These are phyloP conservation scores for Dictyostelium purpureum DNA, from an alignment of 78 protist species.

Conservation along the genomic window DNA sequence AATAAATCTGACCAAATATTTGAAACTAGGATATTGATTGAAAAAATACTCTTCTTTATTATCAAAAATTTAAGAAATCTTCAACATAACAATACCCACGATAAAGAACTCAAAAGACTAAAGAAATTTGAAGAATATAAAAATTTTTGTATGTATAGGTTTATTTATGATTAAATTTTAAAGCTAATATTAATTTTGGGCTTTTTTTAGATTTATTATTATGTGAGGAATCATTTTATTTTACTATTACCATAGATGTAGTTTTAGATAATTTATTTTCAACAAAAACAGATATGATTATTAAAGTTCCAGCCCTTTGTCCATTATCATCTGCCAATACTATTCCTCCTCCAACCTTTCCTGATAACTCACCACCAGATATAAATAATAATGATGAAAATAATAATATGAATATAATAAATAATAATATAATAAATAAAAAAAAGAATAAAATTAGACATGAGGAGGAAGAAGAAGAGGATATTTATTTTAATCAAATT, in stretches of 20 bases:
- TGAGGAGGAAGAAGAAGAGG: neutral
- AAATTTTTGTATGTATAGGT: constrained; percentile 40
- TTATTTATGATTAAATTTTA: too few relatives aligned
- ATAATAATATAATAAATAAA: neutral
- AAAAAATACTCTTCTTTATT: constrained; percentile 1
- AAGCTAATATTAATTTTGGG: neutral
- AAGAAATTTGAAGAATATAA: neutral
- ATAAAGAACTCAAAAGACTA: constrained; percentile 16
- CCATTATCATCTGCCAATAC: neutral
- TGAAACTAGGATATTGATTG: constrained; percentile 36
- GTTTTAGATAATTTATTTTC: constrained; percentile 20
- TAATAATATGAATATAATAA: neutral
- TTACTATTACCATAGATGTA: constrained; percentile 3
- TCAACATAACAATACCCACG: neutral
- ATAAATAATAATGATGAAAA: neutral
- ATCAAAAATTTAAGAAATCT: neutral
- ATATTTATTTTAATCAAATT: neutral
- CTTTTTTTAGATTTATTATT: constrained; percentile 7
- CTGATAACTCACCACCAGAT: too few relatives aligned
- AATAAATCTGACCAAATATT: neutral
- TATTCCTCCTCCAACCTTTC: neutral
- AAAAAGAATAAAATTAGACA: neutral
- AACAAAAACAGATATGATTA: neutral
- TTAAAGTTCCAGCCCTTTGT: constrained; percentile 10
- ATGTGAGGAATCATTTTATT: neutral